Evolutionary conservation across 1,139 yeast genomes (phyloP).

Genomic region (Saccharomyces uvarum): DNA sequence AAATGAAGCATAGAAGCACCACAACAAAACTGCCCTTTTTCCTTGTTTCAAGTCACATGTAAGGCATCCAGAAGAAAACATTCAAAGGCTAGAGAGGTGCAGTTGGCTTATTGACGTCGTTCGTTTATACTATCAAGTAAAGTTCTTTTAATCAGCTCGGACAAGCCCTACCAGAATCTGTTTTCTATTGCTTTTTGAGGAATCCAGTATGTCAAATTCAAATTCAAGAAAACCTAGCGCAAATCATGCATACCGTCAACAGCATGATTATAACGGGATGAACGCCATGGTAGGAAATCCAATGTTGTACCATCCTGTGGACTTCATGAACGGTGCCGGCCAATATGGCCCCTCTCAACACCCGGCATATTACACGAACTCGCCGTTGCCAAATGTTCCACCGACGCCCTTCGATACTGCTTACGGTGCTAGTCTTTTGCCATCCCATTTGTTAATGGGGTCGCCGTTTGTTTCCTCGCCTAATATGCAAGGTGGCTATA

Average conservation of each 20-base stretch:
- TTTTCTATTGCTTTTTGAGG: background rate
- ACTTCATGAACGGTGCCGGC: background rate
- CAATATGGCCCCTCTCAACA: slow-evolving; percentile 11
- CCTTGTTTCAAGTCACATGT: background rate
- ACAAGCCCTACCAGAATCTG: background rate
- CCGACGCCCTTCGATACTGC: slow-evolving; percentile 48
- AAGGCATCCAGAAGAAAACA: background rate
- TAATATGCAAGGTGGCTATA: slow-evolving; percentile 18
- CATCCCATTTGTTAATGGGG: slow-evolving; percentile 57
- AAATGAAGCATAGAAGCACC: background rate
- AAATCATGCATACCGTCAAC: background rate
- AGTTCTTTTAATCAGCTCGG: background rate
- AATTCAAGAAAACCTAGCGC: background rate
- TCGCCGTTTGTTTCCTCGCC: slow-evolving; percentile 58
- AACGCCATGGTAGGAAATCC: slow-evolving; percentile 1
- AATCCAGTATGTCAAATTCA: background rate
- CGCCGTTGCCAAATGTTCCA: slow-evolving; percentile 31
- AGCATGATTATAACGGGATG: background rate
- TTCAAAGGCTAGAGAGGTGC: background rate
- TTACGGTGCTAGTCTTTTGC: slow-evolving; percentile 59
- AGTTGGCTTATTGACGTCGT: background rate
- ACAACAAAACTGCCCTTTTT: background rate
- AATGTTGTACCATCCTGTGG: background rate
- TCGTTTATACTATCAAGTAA: background rate
- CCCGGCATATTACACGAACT: slow-evolving; percentile 10